These are phyloP conservation scores for Hypoxylon subgilvum DNA, from an alignment of 495 filamentous ascomycete genomes.

Conservation along the genomic window DNA sequence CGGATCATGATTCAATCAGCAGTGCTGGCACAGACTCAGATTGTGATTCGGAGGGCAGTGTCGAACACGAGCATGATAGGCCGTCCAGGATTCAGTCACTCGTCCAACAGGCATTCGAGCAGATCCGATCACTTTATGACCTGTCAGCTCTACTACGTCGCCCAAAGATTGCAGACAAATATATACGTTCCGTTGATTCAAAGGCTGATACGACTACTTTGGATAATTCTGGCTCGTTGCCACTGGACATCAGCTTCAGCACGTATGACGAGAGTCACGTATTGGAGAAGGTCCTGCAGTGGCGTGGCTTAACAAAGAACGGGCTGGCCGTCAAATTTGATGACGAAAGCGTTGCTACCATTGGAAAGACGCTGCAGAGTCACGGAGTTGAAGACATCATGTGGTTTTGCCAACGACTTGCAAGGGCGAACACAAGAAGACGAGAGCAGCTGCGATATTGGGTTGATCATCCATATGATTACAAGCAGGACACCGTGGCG, in stretches of 20 bases:
- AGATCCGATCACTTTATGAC: background rate
- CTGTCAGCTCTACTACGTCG: background rate
- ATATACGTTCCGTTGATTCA: background rate
- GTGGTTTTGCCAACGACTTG: background rate
- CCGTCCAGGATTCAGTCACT: background rate
- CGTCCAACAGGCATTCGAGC: background rate
- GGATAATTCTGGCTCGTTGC: background rate
- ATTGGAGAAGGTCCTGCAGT: background rate
- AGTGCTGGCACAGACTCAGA: background rate
- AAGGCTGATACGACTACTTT: background rate
- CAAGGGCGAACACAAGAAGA: background rate
- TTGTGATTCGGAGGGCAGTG: background rate
- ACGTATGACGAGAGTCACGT: background rate
- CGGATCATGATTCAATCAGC: no score
- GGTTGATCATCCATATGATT: background rate
- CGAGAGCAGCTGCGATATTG: background rate
- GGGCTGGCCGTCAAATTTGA: no score
- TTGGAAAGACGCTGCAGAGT: no score
- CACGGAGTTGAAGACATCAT: background rate
- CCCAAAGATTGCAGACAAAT: background rate
- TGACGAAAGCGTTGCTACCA: no score
- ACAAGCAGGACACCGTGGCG: background rate
- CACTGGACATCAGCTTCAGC: background rate
- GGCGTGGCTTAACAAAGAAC: background rate
- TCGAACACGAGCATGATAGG: background rate